Conservation (phyloP, 2,329 filamentous ascomycete species). For the Botryotinia narcissicola region DNA sequence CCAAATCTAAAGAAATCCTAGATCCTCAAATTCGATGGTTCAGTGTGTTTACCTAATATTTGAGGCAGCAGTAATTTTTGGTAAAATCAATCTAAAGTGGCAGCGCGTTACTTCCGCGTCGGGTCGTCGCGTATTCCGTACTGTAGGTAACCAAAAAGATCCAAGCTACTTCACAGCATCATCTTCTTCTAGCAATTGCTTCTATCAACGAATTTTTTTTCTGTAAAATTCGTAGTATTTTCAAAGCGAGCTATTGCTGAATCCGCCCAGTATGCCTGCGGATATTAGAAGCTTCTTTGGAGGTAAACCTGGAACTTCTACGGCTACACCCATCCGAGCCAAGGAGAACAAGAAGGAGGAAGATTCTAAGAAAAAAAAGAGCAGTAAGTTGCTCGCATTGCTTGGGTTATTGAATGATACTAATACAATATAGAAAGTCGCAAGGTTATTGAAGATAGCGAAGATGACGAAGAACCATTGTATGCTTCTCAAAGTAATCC, state of each 20-base stretch:
- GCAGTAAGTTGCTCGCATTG: conserved; percentile 28
- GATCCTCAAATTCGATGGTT: conserved; percentile 3
- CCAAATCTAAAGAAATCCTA: background rate
- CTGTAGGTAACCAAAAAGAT: conserved; percentile 11
- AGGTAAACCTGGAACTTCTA: conserved; percentile 53
- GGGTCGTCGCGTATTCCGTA: conserved; percentile 15
- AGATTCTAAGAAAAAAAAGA: conserved; percentile 37
- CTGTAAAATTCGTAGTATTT: background rate
- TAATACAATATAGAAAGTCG: conserved; percentile 47
- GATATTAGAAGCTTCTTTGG: conserved; percentile 93
- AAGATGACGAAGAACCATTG: conserved; percentile 62
- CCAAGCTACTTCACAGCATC: conserved; percentile 6
- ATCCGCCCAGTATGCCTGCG: conserved; percentile 62
- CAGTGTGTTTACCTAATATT: background rate
- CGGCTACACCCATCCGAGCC: conserved; percentile 51
- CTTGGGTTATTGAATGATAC: conserved; percentile 13
- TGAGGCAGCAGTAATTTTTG: background rate
- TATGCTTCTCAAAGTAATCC: conserved; percentile 29
- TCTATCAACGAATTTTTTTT: background rate
- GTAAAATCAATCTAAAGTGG: conserved; percentile 17
- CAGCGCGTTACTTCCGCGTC: conserved; percentile 19
- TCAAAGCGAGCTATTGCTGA: background rate
- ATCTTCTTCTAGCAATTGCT: conserved; percentile 13
- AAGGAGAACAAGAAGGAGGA: conserved; percentile 41
- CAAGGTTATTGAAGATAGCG: conserved; percentile 77